Conservation (phyloP, 108 stramenopile genomes). For the Cyclotella cryptica region DNA sequence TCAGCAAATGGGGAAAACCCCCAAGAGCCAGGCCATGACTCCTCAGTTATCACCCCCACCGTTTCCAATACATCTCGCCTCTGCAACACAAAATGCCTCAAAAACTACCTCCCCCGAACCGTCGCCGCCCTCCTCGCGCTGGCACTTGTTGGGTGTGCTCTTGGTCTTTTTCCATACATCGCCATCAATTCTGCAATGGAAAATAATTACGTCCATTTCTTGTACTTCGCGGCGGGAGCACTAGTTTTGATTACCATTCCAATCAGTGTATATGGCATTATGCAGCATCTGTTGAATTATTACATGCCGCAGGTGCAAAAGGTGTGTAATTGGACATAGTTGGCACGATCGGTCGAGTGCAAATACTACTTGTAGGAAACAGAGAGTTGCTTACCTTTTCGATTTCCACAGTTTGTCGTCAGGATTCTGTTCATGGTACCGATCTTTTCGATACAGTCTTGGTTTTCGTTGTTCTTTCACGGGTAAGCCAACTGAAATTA, state of each 20-base stretch:
- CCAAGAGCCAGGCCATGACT: slow-evolving; percentile 17
- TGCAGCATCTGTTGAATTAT: slow-evolving; percentile 57
- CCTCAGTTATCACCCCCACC: background rate
- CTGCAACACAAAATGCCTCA: slow-evolving; percentile 12
- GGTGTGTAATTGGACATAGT: slow-evolving; percentile 18
- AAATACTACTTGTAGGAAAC: background rate
- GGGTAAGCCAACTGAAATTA: slow-evolving; percentile 14
- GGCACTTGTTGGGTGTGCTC: slow-evolving; percentile 27
- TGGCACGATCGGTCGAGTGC: background rate
- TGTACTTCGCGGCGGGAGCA: slow-evolving; percentile 44
- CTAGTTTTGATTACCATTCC: slow-evolving; percentile 50
- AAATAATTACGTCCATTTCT: slow-evolving; percentile 24
- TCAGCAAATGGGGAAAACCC: background rate
- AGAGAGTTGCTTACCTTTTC: background rate
- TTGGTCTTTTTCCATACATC: slow-evolving; percentile 32
- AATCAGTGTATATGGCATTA: slow-evolving; percentile 42
- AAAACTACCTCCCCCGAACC: slow-evolving; percentile 33
- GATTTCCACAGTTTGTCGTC: slow-evolving; percentile 59
- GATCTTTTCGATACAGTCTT: slow-evolving; percentile 71
- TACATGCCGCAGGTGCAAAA: slow-evolving; percentile 67
- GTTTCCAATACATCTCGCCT: background rate
- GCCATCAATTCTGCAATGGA: slow-evolving; percentile 37
- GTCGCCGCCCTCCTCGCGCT: slow-evolving; percentile 37
- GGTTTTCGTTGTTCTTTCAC: slow-evolving; percentile 57
- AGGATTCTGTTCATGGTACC: slow-evolving; percentile 87